These are phyloP conservation scores for Allomyces arbusculus DNA, from an alignment of 192 early-diverging fungal species.

Conservation along the genomic window DNA sequence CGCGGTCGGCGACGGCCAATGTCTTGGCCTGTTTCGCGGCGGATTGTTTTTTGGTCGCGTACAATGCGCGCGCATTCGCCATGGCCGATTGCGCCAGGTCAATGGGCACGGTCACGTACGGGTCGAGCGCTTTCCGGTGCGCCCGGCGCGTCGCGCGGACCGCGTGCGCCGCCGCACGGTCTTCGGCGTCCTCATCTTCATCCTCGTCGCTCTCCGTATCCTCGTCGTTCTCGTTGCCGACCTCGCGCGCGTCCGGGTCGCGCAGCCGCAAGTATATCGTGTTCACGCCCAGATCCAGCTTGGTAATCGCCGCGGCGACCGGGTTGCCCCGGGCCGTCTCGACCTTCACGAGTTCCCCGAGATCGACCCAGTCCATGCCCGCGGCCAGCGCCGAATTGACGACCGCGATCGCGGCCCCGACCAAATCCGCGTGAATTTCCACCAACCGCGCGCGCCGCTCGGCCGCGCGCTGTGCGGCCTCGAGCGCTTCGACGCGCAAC, in stretches of 20 bases:
- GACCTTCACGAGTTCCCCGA: conserved; percentile 65
- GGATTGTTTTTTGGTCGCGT: conserved; percentile 62
- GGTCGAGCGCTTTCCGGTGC: conserved; percentile 6
- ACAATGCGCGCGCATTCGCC: conserved; percentile 76
- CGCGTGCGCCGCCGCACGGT: background rate
- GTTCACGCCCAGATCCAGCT: conserved; percentile 57
- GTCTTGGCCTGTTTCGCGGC: conserved; percentile 82
- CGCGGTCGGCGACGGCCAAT: conserved; percentile 58
- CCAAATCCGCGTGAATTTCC: conserved; percentile 58
- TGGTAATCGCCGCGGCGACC: conserved; percentile 53
- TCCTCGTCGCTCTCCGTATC: conserved; percentile 13
- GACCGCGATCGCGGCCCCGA: conserved; percentile 71
- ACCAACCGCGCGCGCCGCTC: conserved; percentile 64
- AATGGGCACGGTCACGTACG: conserved; percentile 15
- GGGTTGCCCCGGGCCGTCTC: conserved; percentile 58
- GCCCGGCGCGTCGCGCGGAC: background rate
- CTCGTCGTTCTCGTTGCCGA: conserved; percentile 16
- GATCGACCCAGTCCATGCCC: conserved; percentile 92
- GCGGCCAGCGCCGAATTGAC: conserved; percentile 70
- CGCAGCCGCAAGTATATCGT: conserved; percentile 47
- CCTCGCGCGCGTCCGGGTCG: conserved; percentile 12
- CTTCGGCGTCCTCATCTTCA: conserved; percentile 1
- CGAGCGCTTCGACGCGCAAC: conserved; percentile 53
- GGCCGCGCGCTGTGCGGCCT: conserved; percentile 44
- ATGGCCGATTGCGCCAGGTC: conserved; percentile 66